A percentile compares a stretch with the other conserved stretches of the same genome.
Conservation (phyloP, 257 asterid species). For the Plectranthus barbatus region DNA sequence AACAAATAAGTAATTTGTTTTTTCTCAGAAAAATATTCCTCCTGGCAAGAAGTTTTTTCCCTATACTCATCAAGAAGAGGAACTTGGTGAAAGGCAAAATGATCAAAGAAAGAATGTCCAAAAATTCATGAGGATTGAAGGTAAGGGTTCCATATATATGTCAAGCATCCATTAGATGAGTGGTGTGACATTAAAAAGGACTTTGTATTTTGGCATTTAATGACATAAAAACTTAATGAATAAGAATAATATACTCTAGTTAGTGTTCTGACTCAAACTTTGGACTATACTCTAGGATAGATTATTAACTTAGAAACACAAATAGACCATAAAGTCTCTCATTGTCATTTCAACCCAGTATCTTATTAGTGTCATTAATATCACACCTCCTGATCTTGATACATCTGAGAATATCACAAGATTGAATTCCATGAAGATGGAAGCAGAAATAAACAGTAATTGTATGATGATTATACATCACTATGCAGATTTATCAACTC, state of each 20-base stretch:
- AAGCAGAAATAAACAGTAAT: too few species aligned
- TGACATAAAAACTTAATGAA: background rate
- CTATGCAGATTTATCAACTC: background rate
- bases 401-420: too few species aligned
- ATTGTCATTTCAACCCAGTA: background rate
- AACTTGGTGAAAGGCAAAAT: conserved; percentile 25
- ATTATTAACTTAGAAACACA: background rate
- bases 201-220: background rate
- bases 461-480: conserved; percentile 3
- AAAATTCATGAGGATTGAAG: conserved; percentile 83
- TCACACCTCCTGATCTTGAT: too few species aligned
- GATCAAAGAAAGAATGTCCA: conserved; percentile 58
- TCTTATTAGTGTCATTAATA: too few species aligned
- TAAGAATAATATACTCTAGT: too few species aligned
- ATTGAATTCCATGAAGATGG: too few species aligned
- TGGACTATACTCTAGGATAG: background rate
- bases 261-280: too few species aligned
- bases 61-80: conserved; percentile 25
- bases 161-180: conserved; percentile 5
- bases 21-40: conserved; percentile 33
- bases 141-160: conserved; percentile 18
- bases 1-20: conserved; percentile 6
- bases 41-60: conserved; percentile 19
- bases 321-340: background rate
- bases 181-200: background rate